Evolutionary conservation across 495 filamentous ascomycete species (phyloP).

Genomic region (Penicillium cataractarum): DNA sequence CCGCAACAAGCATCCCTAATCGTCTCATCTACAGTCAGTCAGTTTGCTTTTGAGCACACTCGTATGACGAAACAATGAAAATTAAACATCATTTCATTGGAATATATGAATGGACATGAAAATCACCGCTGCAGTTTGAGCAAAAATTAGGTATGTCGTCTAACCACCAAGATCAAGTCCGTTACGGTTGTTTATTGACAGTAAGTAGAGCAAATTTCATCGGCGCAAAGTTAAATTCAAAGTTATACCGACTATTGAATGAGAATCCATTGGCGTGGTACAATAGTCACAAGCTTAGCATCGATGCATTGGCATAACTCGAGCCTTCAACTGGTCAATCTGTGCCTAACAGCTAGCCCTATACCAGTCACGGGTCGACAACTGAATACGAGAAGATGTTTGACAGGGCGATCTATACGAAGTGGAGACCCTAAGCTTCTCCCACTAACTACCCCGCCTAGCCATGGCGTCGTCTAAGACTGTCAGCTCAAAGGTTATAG

Average conservation of each 20-base stretch:
- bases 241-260: no score
- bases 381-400: neutral
- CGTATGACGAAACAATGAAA: neutral
- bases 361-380: neutral
- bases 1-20: neutral
- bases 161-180: no score
- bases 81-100: neutral
- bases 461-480: neutral
- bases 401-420: neutral
- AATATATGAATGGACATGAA: neutral
- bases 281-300: neutral
- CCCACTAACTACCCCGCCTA: slow-evolving; percentile 15
- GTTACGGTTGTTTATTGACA: no score
- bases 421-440: neutral
- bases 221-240: no score
- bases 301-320: neutral
- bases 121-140: no score
- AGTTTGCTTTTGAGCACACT: neutral
- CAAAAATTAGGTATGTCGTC: no score
- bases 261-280: no score
- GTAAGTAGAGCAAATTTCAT: no score
- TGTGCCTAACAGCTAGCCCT: neutral
- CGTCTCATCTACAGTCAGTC: neutral
- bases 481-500: neutral
- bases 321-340: neutral